These are phyloP conservation scores for Talaromyces ruber DNA, from an alignment of 495 filamentous ascomycete species.

Conservation along the genomic window DNA sequence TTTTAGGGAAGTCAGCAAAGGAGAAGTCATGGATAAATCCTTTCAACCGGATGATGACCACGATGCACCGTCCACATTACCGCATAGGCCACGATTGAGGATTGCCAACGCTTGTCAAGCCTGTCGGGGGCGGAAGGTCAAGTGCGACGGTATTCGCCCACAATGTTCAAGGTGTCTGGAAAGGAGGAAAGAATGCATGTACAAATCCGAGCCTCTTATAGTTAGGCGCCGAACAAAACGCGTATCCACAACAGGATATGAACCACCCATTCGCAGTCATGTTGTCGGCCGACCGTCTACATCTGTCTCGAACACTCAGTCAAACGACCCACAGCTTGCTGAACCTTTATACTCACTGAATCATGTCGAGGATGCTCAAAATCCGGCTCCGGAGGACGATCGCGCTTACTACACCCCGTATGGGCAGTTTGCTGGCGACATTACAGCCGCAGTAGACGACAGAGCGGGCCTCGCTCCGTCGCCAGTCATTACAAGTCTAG, in stretches of 20 bases:
- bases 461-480: slow-evolving; percentile 8
- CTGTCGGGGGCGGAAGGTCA: slow-evolving; percentile 15
- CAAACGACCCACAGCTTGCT: background rate
- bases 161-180: slow-evolving; percentile 10
- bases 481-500: slow-evolving; percentile 4
- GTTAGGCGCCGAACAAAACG: background rate
- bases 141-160: slow-evolving; percentile 21
- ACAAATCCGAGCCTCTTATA: slow-evolving; percentile 1
- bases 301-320: background rate
- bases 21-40: background rate
- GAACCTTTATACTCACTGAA: background rate
- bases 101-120: slow-evolving; percentile 14
- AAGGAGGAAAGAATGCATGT: slow-evolving; percentile 7
- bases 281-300: background rate
- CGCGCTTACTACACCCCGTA: slow-evolving; percentile 12
- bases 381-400: slow-evolving; percentile 4
- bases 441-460: slow-evolving; percentile 12
- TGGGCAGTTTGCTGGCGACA: slow-evolving; percentile 12
- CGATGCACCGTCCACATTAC: background rate
- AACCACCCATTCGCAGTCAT: background rate
- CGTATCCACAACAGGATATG: background rate
- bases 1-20: no score
- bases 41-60: background rate
- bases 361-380: background rate
- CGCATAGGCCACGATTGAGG: slow-evolving; percentile 10